phyloP scores from a whole-genome alignment of 345 rosid genomes.

The Pelargonium nanum region DNA sequence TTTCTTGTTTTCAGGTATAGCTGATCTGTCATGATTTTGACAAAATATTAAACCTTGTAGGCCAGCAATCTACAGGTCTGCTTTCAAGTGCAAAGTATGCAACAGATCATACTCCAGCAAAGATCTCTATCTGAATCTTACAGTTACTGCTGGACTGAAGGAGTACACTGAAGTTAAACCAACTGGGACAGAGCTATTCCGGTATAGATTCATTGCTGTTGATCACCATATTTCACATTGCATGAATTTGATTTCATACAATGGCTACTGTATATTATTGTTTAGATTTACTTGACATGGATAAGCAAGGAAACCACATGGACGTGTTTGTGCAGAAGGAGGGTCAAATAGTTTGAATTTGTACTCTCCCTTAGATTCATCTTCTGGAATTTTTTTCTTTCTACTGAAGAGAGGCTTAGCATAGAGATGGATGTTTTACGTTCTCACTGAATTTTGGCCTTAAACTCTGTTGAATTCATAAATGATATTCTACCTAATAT shows the following conservation, averaged over 20 bases:
- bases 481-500: too few relatives aligned
- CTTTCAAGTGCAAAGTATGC: constrained; percentile 76
- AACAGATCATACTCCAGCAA: constrained; percentile 77
- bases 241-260: too few relatives aligned
- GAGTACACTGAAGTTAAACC: constrained; percentile 66
- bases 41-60: constrained; percentile 29
- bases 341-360: too few relatives aligned
- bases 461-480: too few relatives aligned
- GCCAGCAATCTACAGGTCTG: constrained; percentile 76
- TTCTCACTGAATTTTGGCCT: too few relatives aligned
- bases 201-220: constrained; percentile 29
- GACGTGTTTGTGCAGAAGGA: too few relatives aligned
- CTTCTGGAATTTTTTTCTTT: too few relatives aligned
- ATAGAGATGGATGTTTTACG: too few relatives aligned
- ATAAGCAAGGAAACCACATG: not conserved
- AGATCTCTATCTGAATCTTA: constrained; percentile 68
- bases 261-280: not conserved
- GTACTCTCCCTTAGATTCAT: too few relatives aligned
- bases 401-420: too few relatives aligned
- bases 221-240: not conserved
- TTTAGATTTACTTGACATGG: too few relatives aligned
- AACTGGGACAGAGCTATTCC: constrained; percentile 57
- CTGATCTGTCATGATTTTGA: not conserved
- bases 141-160: constrained; percentile 61
- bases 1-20: not conserved